Conservation (phyloP, 345 rosid genomes). For the Citrus maxima region DNA sequence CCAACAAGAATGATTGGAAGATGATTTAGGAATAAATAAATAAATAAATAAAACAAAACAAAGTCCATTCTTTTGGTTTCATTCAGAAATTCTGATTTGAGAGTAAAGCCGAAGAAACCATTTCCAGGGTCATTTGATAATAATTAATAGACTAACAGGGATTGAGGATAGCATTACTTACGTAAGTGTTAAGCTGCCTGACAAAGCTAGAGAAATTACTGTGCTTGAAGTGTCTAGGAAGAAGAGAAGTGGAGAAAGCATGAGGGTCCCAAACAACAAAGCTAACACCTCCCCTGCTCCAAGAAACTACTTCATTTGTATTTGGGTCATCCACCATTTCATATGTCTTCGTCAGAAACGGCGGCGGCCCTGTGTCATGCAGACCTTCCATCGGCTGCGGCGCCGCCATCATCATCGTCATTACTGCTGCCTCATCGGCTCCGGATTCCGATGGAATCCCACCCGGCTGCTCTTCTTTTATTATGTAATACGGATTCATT, state of each 20-base stretch:
- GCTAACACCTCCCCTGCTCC: conserved; percentile 65
- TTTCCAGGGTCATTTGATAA: background rate
- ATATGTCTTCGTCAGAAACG: conserved; percentile 78
- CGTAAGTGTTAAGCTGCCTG: conserved; percentile 88
- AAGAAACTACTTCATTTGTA: conserved; percentile 67
- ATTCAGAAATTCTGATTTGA: background rate
- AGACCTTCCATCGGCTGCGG: conserved; percentile 78
- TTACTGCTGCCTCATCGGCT: background rate
- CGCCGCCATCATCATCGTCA: conserved; percentile 10
- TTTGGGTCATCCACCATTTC: conserved; percentile 73
- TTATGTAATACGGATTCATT: conserved; percentile 44
- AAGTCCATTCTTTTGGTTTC: background rate
- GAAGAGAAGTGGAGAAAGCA: conserved; percentile 56
- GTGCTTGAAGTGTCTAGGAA: conserved; percentile 86
- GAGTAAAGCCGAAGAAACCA: background rate
- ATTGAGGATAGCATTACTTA: conserved; percentile 28
- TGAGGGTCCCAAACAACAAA: conserved; percentile 84
- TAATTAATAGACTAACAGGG: background rate
- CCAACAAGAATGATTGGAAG: no score
- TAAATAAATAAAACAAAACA: background rate
- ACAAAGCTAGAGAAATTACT: conserved; percentile 92
- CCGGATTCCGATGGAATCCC: conserved; percentile 14
- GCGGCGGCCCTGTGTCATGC: conserved; percentile 72
- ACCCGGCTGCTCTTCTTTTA: conserved; percentile 44
- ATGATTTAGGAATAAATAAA: no score